A percentile compares a stretch with the other conserved stretches of the same genome.
Evolutionary conservation across 352 stramenopile species (phyloP).

Genomic region (Globisporangium abappressorium): DNA sequence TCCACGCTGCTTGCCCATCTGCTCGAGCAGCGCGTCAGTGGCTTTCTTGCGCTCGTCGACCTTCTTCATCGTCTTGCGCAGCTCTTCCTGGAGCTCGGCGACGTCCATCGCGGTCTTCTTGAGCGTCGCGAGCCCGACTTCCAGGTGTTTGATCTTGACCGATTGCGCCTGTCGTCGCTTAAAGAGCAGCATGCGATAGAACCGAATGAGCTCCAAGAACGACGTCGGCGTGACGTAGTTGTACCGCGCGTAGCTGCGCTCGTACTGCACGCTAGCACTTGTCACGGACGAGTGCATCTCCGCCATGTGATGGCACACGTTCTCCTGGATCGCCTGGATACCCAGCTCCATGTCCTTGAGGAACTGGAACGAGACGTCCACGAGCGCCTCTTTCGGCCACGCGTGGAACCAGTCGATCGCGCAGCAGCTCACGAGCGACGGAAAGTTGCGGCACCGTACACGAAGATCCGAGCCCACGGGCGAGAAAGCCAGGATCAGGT

Average conservation of each 20-base stretch:
- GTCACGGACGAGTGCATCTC: slow-evolving; percentile 91
- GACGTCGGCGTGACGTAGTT: slow-evolving; percentile 94
- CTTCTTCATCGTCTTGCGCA: slow-evolving; percentile 88
- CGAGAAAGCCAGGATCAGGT: slow-evolving; percentile 85
- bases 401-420: slow-evolving; percentile 90
- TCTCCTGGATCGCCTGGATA: slow-evolving; percentile 79
- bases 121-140: slow-evolving; percentile 80
- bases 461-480: slow-evolving; percentile 77
- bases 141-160: slow-evolving; percentile 74
- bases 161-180: slow-evolving; percentile 52
- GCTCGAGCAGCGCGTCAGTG: slow-evolving; percentile 84
- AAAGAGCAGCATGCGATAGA: slow-evolving; percentile 84
- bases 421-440: slow-evolving; percentile 65
- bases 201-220: slow-evolving; percentile 91
- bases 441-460: slow-evolving; percentile 77
- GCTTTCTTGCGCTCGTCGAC: slow-evolving; percentile 89
- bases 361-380: slow-evolving; percentile 86
- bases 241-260: slow-evolving; percentile 66
- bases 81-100: slow-evolving; percentile 71
- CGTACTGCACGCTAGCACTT: slow-evolving; percentile 67
- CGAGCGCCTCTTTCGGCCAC: slow-evolving; percentile 87
- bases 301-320: slow-evolving; percentile 92
- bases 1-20: slow-evolving; percentile 88
- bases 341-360: slow-evolving; percentile 71
- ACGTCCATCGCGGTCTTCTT: slow-evolving; percentile 84